Base-by-base conservation (phyloP, 805 yeast species). In the Kuraishia hungarica region DNA sequence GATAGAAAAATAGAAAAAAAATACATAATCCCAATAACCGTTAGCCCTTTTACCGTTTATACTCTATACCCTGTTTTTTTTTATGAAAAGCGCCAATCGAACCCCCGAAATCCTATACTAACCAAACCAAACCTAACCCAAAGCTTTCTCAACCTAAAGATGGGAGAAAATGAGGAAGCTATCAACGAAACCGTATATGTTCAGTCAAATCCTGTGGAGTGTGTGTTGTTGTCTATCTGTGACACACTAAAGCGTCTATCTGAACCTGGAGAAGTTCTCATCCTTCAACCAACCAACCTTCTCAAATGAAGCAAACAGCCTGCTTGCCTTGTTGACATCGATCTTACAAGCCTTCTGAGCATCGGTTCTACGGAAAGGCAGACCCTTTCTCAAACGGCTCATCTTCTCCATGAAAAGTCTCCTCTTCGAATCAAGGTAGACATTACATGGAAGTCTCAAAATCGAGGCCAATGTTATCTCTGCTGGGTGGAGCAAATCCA, bases 301-400 rank as follows among this genome's bases (percentile, higher is more conserved):
- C 68, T 93, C 96, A 66, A 83, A 94, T 22, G 97, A 90, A 26
- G 93, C 96, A 73, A 82, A 93, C 55, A 93, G 75, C 61, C 97
- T 80, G 52, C 96, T 86, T 1, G 97, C 97, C 70, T 94, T 94
- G 71, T 94, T 94, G 50, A 93, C 98, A 70, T 94, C 98, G 61
- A 94, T 92, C 60, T 96, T 82, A 69, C 98, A 93, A 5, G 97
- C 97, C 75, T 94, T 94, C 72, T 93, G 98, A 7, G 97, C 96
- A 71, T 93, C 99, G 0, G 98, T 94, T 72, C 97, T 85, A 72
- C 97, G 84, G 72, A 93, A 93, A 26, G 94, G 93, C 65, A 84
- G 75, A 28, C 85, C 86, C 53, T 76, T 73, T 62, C 81, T 82
- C 62, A 84, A 70, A 53, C 97, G 81, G 61, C 82, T 83, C 35